A percentile compares a stretch with the other conserved stretches of the same genome.
Evolutionary conservation across 192 early-diverging fungal genomes (phyloP).

Genomic region (Podila clonocystis): DNA sequence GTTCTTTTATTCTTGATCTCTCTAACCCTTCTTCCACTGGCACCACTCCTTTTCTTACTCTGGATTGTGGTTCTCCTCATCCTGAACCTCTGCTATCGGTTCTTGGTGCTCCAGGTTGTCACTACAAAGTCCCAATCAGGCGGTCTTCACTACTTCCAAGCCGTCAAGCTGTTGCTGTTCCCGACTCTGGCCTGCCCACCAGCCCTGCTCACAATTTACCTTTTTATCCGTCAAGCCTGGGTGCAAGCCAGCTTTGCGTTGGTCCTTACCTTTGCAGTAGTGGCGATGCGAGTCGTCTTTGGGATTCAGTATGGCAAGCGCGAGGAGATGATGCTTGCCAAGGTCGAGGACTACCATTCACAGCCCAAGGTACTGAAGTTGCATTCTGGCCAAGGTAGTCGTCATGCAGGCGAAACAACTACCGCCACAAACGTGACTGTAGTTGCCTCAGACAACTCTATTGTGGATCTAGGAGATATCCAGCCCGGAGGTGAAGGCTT

Average conservation of each 20-base stretch:
- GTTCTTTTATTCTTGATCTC: constrained; percentile 23
- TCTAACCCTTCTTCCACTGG: constrained; percentile 9
- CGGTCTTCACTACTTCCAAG: constrained; percentile 24
- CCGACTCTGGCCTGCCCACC: constrained; percentile 20
- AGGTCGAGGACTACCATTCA: constrained; percentile 9
- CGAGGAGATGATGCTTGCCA: constrained; percentile 24
- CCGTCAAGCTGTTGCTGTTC: constrained; percentile 17
- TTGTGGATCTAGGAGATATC: neutral
- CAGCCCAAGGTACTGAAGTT: neutral
- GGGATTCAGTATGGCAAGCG: constrained; percentile 15
- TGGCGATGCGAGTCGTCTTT: constrained; percentile 2
- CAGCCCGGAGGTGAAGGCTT: too few species aligned
- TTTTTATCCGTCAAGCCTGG: constrained; percentile 19
- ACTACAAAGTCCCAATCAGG: constrained; percentile 35
- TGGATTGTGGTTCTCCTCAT: constrained; percentile 16
- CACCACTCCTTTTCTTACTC: constrained; percentile 18
- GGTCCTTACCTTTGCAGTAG: neutral
- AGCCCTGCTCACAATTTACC: constrained; percentile 1
- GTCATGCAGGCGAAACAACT: neutral
- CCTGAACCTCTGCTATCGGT: constrained; percentile 21
- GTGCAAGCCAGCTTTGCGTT: constrained; percentile 3
- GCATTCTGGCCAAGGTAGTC: neutral
- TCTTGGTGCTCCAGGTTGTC: constrained; percentile 27
- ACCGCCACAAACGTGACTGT: neutral
- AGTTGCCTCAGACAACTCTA: too few species aligned